phyloP scores from a whole-genome alignment of 2,329 filamentous ascomycete species.

The Decorospora gaudefroyi region DNA sequence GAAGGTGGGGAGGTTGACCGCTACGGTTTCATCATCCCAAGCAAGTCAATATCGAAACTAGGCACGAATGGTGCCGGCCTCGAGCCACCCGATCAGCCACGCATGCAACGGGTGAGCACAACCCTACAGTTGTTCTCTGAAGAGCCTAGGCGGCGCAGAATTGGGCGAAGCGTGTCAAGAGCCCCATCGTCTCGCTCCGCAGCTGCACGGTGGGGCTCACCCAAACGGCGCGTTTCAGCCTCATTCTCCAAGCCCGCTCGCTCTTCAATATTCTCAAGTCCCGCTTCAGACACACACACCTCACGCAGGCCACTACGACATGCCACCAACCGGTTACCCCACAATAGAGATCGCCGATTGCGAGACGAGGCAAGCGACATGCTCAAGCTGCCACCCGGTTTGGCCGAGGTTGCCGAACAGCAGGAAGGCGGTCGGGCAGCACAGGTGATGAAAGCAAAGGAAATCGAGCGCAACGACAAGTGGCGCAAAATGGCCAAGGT shows the following conservation, averaged over 20 bases:
- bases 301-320: constrained; percentile 54
- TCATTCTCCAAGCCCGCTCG: constrained; percentile 51
- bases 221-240: constrained; percentile 49
- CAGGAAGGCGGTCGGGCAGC: constrained; percentile 55
- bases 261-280: constrained; percentile 46
- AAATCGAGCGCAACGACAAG: constrained; percentile 66
- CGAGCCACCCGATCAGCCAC: constrained; percentile 41
- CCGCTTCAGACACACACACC: constrained; percentile 49
- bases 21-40: constrained; percentile 65
- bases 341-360: constrained; percentile 59
- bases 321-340: constrained; percentile 58
- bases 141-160: constrained; percentile 58
- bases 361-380: constrained; percentile 67
- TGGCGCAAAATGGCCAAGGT: constrained; percentile 68
- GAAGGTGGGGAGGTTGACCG: constrained; percentile 64
- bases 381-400: constrained; percentile 63
- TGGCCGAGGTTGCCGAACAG: constrained; percentile 52
- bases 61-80: constrained; percentile 31
- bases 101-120: constrained; percentile 63
- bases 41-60: constrained; percentile 43
- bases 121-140: constrained; percentile 61
- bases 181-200: constrained; percentile 50
- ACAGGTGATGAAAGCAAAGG: constrained; percentile 60
- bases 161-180: constrained; percentile 57
- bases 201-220: constrained; percentile 47